These are phyloP conservation scores for Eimeria praecox DNA, from an alignment of 169 alveolate species.

Conservation along the genomic window DNA sequence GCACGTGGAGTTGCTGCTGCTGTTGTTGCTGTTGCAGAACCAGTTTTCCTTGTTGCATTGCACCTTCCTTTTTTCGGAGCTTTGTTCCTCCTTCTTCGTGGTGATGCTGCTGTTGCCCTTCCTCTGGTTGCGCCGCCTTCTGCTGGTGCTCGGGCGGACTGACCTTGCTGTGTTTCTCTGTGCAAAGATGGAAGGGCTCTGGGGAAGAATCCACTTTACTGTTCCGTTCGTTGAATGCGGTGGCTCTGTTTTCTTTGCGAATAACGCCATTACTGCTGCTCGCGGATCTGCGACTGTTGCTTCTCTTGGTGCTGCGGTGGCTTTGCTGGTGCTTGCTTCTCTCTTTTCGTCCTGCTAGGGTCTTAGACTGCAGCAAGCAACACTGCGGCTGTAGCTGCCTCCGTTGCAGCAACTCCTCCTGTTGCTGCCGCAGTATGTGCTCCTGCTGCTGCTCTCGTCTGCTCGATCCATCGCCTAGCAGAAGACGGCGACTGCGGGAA, in stretches of 20 bases:
- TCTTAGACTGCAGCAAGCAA: not conserved
- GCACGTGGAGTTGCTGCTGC: constrained; percentile 10
- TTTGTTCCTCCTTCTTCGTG: not conserved
- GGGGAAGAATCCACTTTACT: not conserved
- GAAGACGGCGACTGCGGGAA: constrained; percentile 60
- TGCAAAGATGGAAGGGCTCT: not conserved
- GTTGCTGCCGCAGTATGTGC: not conserved
- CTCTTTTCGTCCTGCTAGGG: not conserved
- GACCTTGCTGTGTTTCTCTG: not conserved
- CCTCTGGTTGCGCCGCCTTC: not conserved
- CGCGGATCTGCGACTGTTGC: not conserved
- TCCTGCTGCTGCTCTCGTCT: constrained; percentile 15
- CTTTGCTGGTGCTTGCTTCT: not conserved
- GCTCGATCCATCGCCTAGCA: not conserved
- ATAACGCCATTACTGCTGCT: constrained; percentile 2
- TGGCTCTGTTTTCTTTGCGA: not conserved
- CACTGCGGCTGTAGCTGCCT: not conserved
- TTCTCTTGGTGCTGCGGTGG: not conserved
- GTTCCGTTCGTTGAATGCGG: not conserved
- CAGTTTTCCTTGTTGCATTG: constrained; percentile 2
- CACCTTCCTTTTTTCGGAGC: not conserved
- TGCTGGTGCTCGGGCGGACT: not conserved
- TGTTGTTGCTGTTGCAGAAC: constrained; percentile 24
- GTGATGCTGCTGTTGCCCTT: constrained; percentile 4
- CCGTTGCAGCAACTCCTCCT: not conserved